Base-by-base conservation (phyloP, 495 filamentous ascomycete species). In the Penicillium parvum region DNA sequence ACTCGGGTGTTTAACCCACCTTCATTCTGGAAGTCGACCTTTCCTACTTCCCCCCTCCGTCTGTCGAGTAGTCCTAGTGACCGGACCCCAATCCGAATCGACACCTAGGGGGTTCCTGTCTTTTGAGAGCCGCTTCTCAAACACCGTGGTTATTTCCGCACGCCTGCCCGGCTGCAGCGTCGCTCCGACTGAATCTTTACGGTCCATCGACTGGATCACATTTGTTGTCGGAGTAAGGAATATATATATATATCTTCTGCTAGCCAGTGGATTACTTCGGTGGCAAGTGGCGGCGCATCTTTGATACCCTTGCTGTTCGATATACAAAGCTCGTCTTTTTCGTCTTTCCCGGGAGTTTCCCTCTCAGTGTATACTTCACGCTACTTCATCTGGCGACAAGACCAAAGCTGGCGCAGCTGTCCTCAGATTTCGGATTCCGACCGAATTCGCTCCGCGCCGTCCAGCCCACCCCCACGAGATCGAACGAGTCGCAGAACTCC, bases 381-480 rank as follows among this genome's bases (percentile, higher is more conserved):
- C n/a, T 25, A 30, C 30, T 18, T 37, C n/a, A 4, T 22, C 35
- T n/a, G n/a, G 37, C 32, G 23, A 50, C 37, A 30, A 18, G 12
- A 33, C 7, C 15, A 37, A 32, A 18, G 19, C n/a, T 16, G 12
- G 17, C 18, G 22, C 32, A 12, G 12, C 21, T 1, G 28, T 17
- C 36, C 37, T 22, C 23, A 26, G 25, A 15, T 32, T 34, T 36
- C 35, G 38, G 32, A 44, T 22, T 32, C 20, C 32, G 11, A 23
- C 36, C 28, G 9, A 12, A 47, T 21, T 23, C 15, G 16, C 18
- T 20, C 10, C 40, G 88, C 43, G 79, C 76, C 66, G 90, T 81
- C 85, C 88, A 90, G 75, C 92, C 86, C 36, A 86, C 74, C 25
- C 90, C 78, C 87, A 92, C 49, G 58, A 34, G 45, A 42, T 50